Base-by-base conservation (phyloP, 1,284 basidiomycete species). In the Ganoderma lucidum region DNA sequence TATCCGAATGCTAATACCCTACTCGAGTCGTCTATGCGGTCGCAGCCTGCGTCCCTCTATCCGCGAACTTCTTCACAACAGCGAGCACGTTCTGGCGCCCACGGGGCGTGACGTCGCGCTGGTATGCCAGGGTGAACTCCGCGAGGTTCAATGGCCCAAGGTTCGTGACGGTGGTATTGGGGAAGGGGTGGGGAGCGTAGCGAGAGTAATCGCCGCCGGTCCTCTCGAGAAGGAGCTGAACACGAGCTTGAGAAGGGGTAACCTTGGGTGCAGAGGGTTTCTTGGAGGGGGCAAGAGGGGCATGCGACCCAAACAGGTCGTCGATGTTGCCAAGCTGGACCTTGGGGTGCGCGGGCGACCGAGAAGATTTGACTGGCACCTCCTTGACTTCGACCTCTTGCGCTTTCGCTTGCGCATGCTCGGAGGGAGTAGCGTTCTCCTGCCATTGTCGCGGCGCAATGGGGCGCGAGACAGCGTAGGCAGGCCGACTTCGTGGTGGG, bases 191-290 rank as follows among this genome's bases (percentile, higher is more conserved):
- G 19, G 77, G 80, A 53, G 83, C 74, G 70, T 85, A 86, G 39
- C 82, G 82, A 17, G 83, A 79, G 73, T 91, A 91, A 71, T 88
- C 84, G 41, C 88, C 87, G 6, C 80, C 86, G 35, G 77, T 73
- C 17, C 74, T 75, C 74, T 87, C 85, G 66, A 77, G 76, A 59
- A 77, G 72, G 41, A 65, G 67, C 63, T 80, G 82, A 15, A 79
- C 45, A 41, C 71, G 71, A 9, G 61, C 58, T 42, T 72, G 62
- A 6, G 71, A 68, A 41, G 74, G 73, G 12, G 56, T 56, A 9
- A 62, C 37, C 44, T 19, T 42, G n/a, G 6, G 35, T 9, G 58
- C n/a, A 14, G 32, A 37, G 37, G 28, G 37, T 15, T 6, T 30
- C 3, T n/a, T 45, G n/a, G 58, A 41, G 14, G 55, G 32, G 3